phyloP scores from a whole-genome alignment of 345 rosid genomes.

The Eucalyptus cloeziana region DNA sequence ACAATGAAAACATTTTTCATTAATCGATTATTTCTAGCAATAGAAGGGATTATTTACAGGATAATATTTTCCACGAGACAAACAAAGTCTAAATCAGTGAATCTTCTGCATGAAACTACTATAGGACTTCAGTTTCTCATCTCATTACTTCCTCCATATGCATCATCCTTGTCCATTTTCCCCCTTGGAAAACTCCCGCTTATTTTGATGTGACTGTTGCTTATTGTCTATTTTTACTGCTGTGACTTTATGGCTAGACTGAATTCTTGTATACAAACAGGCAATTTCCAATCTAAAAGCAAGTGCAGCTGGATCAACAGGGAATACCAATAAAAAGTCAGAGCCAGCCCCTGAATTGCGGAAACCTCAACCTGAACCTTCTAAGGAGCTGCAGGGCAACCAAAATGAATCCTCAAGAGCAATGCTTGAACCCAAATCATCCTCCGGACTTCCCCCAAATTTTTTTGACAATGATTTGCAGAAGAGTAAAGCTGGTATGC shows the following conservation, averaged over 20 bases:
- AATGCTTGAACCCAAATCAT: slow-evolving; percentile 9
- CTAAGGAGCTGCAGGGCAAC: background rate
- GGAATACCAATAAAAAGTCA: slow-evolving; percentile 1
- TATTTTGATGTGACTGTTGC: background rate
- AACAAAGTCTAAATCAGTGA: background rate
- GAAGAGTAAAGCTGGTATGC: slow-evolving; percentile 25
- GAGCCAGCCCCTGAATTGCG: background rate
- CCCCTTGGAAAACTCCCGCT: background rate
- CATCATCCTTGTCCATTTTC: background rate
- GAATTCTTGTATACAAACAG: slow-evolving; percentile 14
- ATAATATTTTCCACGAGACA: background rate
- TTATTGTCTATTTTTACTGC: background rate
- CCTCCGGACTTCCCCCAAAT: slow-evolving; percentile 42
- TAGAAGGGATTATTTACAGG: background rate
- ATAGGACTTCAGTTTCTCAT: background rate
- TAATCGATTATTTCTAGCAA: background rate
- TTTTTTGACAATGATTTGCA: slow-evolving; percentile 40
- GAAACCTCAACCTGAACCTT: background rate
- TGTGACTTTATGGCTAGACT: background rate
- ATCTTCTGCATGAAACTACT: background rate
- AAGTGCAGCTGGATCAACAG: slow-evolving; percentile 34
- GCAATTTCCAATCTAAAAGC: slow-evolving; percentile 53
- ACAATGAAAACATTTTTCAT: background rate
- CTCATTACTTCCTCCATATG: background rate
- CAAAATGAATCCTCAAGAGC: slow-evolving; percentile 11